Evolutionary conservation across 2,329 filamentous ascomycete genomes (phyloP).

Genomic region (Scedosporium boydii): DNA sequence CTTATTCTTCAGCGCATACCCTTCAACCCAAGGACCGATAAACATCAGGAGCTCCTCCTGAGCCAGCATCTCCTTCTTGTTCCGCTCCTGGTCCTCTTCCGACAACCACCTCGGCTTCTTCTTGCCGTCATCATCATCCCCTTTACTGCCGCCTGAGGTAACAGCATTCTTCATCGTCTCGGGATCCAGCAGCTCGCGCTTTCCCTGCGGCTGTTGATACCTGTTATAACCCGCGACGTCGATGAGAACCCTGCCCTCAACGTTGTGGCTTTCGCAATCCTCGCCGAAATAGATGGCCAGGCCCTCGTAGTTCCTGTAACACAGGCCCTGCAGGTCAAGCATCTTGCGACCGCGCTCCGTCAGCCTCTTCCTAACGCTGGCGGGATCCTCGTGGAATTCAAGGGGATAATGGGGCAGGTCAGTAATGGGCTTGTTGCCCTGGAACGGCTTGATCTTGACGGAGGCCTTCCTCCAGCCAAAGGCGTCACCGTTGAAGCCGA

Average conservation of each 20-base stretch:
- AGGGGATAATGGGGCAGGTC: slow-evolving; percentile 29
- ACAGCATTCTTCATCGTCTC: slow-evolving; percentile 15
- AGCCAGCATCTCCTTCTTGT: slow-evolving; percentile 28
- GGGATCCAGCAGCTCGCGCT: slow-evolving; percentile 23
- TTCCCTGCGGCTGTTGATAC: slow-evolving; percentile 25
- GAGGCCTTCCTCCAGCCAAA: slow-evolving; percentile 29
- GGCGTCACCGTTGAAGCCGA: slow-evolving; percentile 27
- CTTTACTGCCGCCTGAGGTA: slow-evolving; percentile 3
- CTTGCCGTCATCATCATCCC: neutral
- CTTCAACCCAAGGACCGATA: slow-evolving; percentile 30
- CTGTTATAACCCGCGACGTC: slow-evolving; percentile 33
- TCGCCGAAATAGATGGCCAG: slow-evolving; percentile 22
- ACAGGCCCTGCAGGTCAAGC: slow-evolving; percentile 30
- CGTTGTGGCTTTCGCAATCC: slow-evolving; percentile 22
- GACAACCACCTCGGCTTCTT: slow-evolving; percentile 16
- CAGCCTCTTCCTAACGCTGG: slow-evolving; percentile 19
- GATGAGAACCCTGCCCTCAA: slow-evolving; percentile 29
- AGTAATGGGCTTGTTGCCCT: slow-evolving; percentile 30
- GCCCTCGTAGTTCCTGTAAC: slow-evolving; percentile 31
- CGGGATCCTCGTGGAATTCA: slow-evolving; percentile 20
- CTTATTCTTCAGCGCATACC: slow-evolving; percentile 37
- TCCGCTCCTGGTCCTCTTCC: slow-evolving; percentile 24
- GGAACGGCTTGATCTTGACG: slow-evolving; percentile 22
- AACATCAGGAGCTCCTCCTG: slow-evolving; percentile 28
- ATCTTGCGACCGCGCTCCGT: slow-evolving; percentile 26